Conservation (phyloP, 2,329 filamentous ascomycete species). For the Talaromyces atroroseus region DNA sequence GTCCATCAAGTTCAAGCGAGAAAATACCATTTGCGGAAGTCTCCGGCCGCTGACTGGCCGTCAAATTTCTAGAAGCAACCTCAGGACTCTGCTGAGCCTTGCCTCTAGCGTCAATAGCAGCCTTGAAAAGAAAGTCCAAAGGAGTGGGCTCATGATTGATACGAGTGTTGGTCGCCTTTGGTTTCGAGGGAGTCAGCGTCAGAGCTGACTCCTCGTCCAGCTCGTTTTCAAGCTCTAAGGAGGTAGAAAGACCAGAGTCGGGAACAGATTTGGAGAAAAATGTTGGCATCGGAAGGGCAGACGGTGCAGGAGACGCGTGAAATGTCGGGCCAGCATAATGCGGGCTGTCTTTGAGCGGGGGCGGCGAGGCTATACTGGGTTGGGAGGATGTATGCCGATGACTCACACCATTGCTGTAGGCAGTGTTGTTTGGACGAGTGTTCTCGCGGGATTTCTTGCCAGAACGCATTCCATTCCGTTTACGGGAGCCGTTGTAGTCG, state of each 20-base stretch:
- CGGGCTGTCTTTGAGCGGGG: slow-evolving; percentile 29
- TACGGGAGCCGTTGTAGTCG: slow-evolving; percentile 26
- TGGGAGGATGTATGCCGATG: slow-evolving; percentile 32
- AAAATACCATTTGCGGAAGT: slow-evolving; percentile 55
- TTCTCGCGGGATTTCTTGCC: slow-evolving; percentile 31
- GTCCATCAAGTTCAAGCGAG: slow-evolving; percentile 62
- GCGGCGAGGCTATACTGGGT: slow-evolving; percentile 40
- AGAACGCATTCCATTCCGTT: slow-evolving; percentile 30
- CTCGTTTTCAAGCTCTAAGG: slow-evolving; percentile 36
- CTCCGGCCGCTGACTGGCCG: slow-evolving; percentile 41
- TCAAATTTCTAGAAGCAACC: slow-evolving; percentile 42
- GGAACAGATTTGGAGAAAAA: slow-evolving; percentile 74
- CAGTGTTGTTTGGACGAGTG: slow-evolving; percentile 17
- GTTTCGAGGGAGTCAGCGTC: slow-evolving; percentile 43
- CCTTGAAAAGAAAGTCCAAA: slow-evolving; percentile 84
- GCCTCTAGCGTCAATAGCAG: slow-evolving; percentile 63
- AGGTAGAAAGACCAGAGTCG: slow-evolving; percentile 47
- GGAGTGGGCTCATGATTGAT: slow-evolving; percentile 60
- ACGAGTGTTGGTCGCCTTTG: slow-evolving; percentile 33
- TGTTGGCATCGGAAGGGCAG: slow-evolving; percentile 81
- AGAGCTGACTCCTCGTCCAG: slow-evolving; percentile 24
- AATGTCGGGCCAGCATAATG: slow-evolving; percentile 88
- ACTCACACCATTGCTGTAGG: slow-evolving; percentile 18
- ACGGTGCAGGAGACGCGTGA: slow-evolving; percentile 88
- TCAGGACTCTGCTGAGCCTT: slow-evolving; percentile 46